phyloP scores from a whole-genome alignment of 768 basidiomycete genomes.

The Amanita pallidorosea region DNA sequence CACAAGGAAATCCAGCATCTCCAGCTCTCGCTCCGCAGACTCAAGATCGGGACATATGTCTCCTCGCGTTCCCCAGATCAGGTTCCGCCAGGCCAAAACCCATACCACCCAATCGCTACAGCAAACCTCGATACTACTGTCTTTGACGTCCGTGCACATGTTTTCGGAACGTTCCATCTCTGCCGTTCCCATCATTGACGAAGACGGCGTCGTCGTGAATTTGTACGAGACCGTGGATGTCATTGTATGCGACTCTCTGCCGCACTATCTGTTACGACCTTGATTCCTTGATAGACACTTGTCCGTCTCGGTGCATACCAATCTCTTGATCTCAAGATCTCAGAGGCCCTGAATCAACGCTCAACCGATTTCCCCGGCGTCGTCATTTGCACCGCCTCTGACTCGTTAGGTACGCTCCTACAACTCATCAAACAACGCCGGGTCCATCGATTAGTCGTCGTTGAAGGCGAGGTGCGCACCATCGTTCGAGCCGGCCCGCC shows the following conservation, averaged over 20 bases:
- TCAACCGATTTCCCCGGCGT: slow-evolving; percentile 95
- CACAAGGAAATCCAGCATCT: slow-evolving; percentile 74
- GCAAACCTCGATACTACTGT: slow-evolving; percentile 87
- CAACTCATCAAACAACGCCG: slow-evolving; percentile 88
- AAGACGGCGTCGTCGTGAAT: slow-evolving; percentile 87
- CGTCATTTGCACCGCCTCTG: slow-evolving; percentile 87
- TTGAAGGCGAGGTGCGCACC: slow-evolving; percentile 70
- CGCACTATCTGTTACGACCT: background rate
- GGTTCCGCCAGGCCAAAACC: slow-evolving; percentile 45
- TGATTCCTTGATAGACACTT: slow-evolving; percentile 55
- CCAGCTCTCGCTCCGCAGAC: slow-evolving; percentile 68
- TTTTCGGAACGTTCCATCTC: slow-evolving; percentile 94
- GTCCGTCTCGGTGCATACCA: slow-evolving; percentile 92
- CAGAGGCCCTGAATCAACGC: slow-evolving; percentile 85
- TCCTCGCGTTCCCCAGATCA: slow-evolving; percentile 36
- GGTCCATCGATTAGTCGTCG: slow-evolving; percentile 91
- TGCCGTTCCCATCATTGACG: slow-evolving; percentile 93
- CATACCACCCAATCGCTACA: slow-evolving; percentile 85
- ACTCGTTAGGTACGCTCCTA: slow-evolving; percentile 84
- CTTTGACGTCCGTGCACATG: slow-evolving; percentile 97
- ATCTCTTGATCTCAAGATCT: slow-evolving; percentile 89
- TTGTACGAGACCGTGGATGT: slow-evolving; percentile 99
- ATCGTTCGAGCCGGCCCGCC: background rate
- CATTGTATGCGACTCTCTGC: slow-evolving; percentile 53
- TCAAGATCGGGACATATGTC: slow-evolving; percentile 93